Conservation (phyloP, 176 grass and related monocot genomes). For the Melocanna baccifera region DNA sequence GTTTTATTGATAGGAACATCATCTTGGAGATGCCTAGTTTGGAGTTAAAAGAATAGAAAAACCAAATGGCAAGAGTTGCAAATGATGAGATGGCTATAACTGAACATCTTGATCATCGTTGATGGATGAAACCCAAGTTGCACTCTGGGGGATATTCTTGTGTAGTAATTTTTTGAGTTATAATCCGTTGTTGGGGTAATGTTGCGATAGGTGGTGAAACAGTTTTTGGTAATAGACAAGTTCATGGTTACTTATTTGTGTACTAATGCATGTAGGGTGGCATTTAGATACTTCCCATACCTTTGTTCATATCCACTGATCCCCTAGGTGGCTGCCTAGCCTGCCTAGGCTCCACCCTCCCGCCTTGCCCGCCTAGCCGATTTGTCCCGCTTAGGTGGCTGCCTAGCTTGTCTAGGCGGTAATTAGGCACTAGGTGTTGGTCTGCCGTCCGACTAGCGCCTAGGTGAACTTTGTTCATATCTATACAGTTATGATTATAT, state of each 20-base stretch:
- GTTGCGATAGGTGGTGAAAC: constrained; percentile 18
- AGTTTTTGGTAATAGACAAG: neutral
- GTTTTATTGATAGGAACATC: neutral
- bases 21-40: neutral
- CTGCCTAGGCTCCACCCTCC: too few species aligned
- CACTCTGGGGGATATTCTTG: neutral
- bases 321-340: too few species aligned
- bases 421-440: too few species aligned
- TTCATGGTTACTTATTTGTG: neutral
- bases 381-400: too few species aligned
- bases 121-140: neutral
- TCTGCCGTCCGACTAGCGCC: too few species aligned
- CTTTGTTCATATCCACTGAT: constrained; percentile 2
- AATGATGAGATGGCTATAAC: neutral
- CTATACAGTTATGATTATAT: neutral
- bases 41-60: neutral
- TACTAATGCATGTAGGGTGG: neutral
- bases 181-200: constrained; percentile 2
- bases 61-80: neutral
- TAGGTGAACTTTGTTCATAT: constrained; percentile 7
- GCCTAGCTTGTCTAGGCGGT: too few species aligned
- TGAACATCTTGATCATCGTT: neutral
- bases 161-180: neutral
- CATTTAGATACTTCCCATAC: neutral
- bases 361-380: too few species aligned